These are phyloP conservation scores for Tuber indicum DNA, from an alignment of 495 filamentous ascomycete species.

Conservation along the genomic window DNA sequence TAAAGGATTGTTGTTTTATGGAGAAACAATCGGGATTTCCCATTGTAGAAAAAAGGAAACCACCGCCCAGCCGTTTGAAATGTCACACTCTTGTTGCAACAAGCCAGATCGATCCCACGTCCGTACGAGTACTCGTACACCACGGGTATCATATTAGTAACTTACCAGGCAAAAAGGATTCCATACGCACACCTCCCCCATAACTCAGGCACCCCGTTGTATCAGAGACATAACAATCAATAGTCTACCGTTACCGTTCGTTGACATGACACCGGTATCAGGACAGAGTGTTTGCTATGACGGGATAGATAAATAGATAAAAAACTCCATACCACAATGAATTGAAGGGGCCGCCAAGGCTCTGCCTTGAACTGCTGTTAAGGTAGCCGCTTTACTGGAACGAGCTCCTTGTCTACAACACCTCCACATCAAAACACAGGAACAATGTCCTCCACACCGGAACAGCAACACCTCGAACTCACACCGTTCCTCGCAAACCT, in stretches of 20 bases:
- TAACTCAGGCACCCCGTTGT: neutral
- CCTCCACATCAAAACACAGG: neutral
- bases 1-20: neutral
- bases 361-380: neutral
- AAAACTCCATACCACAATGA: neutral
- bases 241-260: neutral
- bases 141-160: no score
- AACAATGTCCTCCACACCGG: slow-evolving; percentile 13
- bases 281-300: neutral
- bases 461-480: slow-evolving; percentile 11
- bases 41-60: neutral
- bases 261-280: neutral
- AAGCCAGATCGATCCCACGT: neutral
- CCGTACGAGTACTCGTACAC: no score
- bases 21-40: neutral
- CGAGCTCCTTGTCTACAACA: neutral
- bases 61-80: neutral
- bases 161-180: neutral
- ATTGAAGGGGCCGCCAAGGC: neutral
- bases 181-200: neutral
- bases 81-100: neutral
- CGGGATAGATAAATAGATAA: neutral
- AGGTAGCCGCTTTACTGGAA: neutral
- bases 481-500: slow-evolving; percentile 29
- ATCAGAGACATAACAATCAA: neutral